Evolutionary conservation across 139 green algal genomes (phyloP).

Genomic region (Micractinium sp.): DNA sequence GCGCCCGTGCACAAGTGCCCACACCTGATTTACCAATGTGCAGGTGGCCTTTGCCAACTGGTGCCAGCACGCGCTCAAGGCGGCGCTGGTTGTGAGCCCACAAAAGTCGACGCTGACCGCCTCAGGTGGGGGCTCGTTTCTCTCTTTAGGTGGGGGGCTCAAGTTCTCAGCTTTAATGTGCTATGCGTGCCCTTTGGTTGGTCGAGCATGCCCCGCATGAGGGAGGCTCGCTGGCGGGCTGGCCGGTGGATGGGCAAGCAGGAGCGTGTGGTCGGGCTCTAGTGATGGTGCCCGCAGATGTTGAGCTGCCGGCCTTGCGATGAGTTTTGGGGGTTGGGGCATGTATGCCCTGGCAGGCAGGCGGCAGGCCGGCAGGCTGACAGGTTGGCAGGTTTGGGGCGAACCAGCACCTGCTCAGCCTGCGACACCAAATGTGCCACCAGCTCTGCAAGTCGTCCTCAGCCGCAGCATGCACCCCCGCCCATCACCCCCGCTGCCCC

Average conservation of each 20-base stretch:
- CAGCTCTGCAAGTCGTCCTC: too few species aligned
- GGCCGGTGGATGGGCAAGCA: neutral
- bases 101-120: constrained; percentile 21
- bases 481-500: neutral
- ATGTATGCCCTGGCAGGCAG: too few species aligned
- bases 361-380: neutral
- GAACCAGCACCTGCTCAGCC: neutral
- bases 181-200: too few species aligned
- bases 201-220: too few species aligned
- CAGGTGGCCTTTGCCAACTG: constrained; percentile 28
- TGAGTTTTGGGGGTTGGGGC: too few species aligned
- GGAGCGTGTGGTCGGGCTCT: too few species aligned
- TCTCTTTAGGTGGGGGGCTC: neutral
- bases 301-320: too few species aligned
- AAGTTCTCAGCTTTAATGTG: too few species aligned
- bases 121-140: neutral
- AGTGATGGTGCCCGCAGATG: too few species aligned
- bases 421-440: neutral
- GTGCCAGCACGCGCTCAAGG: constrained; percentile 1
- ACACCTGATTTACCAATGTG: neutral
- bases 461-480: too few species aligned
- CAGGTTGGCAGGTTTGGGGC: neutral
- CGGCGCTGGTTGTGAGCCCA: neutral
- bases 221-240: too few species aligned
- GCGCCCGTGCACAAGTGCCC: too few species aligned